Base-by-base conservation (phyloP, 495 filamentous ascomycete species). In the Cercophora samala region DNA sequence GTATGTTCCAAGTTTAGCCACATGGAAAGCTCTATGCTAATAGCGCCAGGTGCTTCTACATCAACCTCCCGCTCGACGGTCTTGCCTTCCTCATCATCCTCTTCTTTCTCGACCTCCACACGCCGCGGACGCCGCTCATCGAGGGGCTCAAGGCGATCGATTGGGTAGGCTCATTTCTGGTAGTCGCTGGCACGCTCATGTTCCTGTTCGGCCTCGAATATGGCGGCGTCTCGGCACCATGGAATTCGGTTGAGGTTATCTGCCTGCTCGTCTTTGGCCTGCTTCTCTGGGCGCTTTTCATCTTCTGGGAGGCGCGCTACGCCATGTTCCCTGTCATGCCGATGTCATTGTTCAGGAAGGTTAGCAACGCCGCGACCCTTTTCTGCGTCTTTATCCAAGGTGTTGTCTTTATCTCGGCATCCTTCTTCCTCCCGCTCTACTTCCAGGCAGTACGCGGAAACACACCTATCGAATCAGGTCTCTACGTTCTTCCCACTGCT, bases 191-290 rank as follows among this genome's bases (percentile, higher is more conserved):
- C 53, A 23, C 53, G 6, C 22, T 56, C 5, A 56, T 56, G 53
- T 23, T 56, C n/a, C 53, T 56, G 5, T 56, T 56, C 18, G 53
- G 53, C n/a, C 53, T 56, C 5, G n/a, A 56, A 56, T 23, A 15
- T 3, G 53, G 53, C 5, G 53, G 22, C n/a, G 22, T 23, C 13
- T 56, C 53, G 5, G n/a, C n/a, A 19, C 53, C 53, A 5, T 56
- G 53, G 53, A 56, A 56, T 11, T 56, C 53, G 5, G n/a, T 23
- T 23, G 22, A 19, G 5, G 22, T 56, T 18, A 56, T 56, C 53
- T 56, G 53, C 53, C 53, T 56, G 4, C n/a, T 56, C 53, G 53
- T 56, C 53, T 56, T 56, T 56, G 53, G 53, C n/a, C n/a, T 56
- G n/a, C 53, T 56, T 18, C 19, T 18, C 53, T 23, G n/a, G 53